Evolutionary conservation across 164 flowering plant species (phyloP), one percentile per base, ranked within the genome.

Genomic region (Sextonia rubra): DNA sequence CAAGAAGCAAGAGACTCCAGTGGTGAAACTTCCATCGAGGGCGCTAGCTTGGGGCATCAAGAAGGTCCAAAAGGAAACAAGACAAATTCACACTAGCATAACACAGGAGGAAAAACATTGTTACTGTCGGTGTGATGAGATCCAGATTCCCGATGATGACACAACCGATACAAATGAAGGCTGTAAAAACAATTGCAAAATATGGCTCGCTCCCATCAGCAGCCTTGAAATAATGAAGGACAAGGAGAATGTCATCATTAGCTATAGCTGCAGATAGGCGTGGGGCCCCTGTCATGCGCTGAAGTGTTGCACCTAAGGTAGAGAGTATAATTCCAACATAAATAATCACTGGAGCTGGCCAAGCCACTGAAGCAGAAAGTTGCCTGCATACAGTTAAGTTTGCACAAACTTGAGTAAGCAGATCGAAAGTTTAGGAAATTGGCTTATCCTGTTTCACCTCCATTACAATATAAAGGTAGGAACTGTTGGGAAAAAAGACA

Each of bases 11-110:
- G 75, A 93, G 86, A 80, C 97, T 90, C 97, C 98, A 95, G 62
- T 93, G 98, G 82, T 95, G 98, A 83, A 87, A 89, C 73, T 86
- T 95, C 98, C 99, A 93, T 77, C 98, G 84, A 30, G 98, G 98
- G 68, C 99, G 94, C 98, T 98, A 93, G 80, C 99, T 93, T 26
- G 99, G 99, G 71, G 98, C 99, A 86, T 95, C 99, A 62, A 95
- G 85, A 74, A 95, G 94, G 85, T 95, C 98, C 77, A 95, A 87
- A 81, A 95, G 96, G 83, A 95, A 95, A 85, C 98, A 93, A 64
- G 98, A 93, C 76, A 94, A 78, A 82, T 94, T 93, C 71, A 94
- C 98, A 62, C 98, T 98, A 32, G 91, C 82, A 84, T 93, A 95
- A 74, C 99, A 93, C 4, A 95, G 84, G 69, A 93, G 93, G 83